Conservation (phyloP, 2,329 filamentous ascomycete genomes). For the Alternaria sp. region DNA sequence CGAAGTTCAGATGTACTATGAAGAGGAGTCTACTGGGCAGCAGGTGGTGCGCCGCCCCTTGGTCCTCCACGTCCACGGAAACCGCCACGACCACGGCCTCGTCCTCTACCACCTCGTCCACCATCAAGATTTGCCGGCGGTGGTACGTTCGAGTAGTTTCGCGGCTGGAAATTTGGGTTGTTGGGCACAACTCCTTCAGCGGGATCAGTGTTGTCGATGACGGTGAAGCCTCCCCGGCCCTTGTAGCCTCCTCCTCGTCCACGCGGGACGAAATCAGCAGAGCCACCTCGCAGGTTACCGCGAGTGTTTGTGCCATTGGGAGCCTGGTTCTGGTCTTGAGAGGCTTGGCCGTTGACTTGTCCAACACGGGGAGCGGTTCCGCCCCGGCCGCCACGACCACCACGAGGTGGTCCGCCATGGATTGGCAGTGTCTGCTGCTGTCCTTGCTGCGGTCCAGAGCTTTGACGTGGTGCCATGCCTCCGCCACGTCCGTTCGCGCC, state of each 20-base stretch:
- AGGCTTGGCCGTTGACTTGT: slow-evolving; percentile 36
- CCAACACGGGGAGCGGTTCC: slow-evolving; percentile 47
- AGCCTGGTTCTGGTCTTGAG: slow-evolving; percentile 35
- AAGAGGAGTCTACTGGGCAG: slow-evolving; percentile 24
- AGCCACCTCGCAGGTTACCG: slow-evolving; percentile 39
- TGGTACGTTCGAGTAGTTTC: slow-evolving; percentile 51
- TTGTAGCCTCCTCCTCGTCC: slow-evolving; percentile 52
- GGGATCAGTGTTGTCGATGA: slow-evolving; percentile 60
- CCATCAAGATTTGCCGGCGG: slow-evolving; percentile 48
- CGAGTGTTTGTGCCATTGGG: slow-evolving; percentile 36
- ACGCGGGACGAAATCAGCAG: slow-evolving; percentile 46
- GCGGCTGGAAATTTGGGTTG: slow-evolving; percentile 65
- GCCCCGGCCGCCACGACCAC: slow-evolving; percentile 52
- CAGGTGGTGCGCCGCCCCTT: slow-evolving; percentile 36
- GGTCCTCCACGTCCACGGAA: slow-evolving; percentile 41
- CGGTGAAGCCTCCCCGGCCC: slow-evolving; percentile 54
- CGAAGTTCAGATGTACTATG: background rate
- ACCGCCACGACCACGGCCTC: slow-evolving; percentile 43
- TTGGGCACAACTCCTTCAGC: slow-evolving; percentile 62
- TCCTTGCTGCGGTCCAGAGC: slow-evolving; percentile 34
- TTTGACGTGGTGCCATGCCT: slow-evolving; percentile 44
- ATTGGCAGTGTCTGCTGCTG: slow-evolving; percentile 51
- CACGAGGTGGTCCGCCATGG: slow-evolving; percentile 48
- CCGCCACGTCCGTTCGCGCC: slow-evolving; percentile 57
- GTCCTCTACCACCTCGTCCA: slow-evolving; percentile 39